Base-by-base conservation (phyloP, 805 yeast species). In the Ogataea zsoltii region DNA sequence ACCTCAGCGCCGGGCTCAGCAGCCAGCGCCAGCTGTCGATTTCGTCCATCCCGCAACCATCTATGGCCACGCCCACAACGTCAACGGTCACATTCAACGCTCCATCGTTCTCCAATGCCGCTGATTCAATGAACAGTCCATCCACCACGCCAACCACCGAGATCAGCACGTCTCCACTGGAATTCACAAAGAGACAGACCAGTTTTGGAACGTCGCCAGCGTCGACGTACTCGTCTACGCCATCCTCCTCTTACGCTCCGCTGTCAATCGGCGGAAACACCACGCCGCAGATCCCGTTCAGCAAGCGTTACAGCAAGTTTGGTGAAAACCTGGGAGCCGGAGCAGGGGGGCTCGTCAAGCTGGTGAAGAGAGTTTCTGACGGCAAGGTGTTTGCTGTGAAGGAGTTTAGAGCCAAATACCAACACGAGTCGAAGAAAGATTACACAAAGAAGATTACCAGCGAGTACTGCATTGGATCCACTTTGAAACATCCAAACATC, bases 311-410 rank as follows among this genome's bases (percentile, higher is more conserved):
- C 64, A 79, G 85, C 41, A 86, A 83, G 62, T 82, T 85, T 44
- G 96, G 96, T 42, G 92, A 89, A 50, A 86, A 80, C 47, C 73
- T 91, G 38, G 97, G 97, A 44, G 94, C 94, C 16, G 97, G 97
- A 43, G 97, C 97, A 2, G 97, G 97, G 40, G 97, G 97, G 3
- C 77, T 85, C 13, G 97, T 91, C 28, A 81, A 82, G 57, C 71
- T 90, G 39, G 84, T 88, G 37, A 82, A 75, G 42, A 69, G 96
- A 54, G 66, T 77, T 3, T 66, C 77, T 2, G 97, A 90, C 66
- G 69, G 72, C 25, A 77, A 81, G 56, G 77, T 87, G 2, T 90
- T 88, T 72, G 97, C 97, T 0, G 96, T 91, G 18, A 91, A 91
- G 65, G 97, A 91, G 66, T 91, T 90, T 63, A 77, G 97, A 53